Evolutionary conservation across 1,139 yeast species (phyloP), one percentile per base, ranked within the genome.

Genomic region (Hemisphaericaspora subhashii): DNA sequence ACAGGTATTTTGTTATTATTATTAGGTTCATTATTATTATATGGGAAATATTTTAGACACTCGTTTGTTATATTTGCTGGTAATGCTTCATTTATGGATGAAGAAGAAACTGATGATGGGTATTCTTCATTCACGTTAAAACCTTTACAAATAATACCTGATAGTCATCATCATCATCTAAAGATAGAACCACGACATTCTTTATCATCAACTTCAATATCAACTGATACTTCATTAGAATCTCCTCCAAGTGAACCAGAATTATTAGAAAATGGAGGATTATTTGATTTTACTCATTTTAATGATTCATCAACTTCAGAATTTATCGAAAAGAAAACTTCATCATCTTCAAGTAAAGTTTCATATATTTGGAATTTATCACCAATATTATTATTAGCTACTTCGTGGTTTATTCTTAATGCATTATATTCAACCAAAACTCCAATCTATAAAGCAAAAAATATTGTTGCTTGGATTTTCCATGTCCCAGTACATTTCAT

Each of bases 401-500:
- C 47, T 7, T 55, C 67, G 21, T 74, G 78, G 78, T 41, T 67
- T 9, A 17, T 66, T 0, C 55, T 74, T 23, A 77, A 77, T 50
- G 7, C 68, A 1, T 67, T 57, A 26, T 68, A 71, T 45, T 48
- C 53, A 26, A 58, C 70, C 37, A 62, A 70, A n/a, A 52, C 54
- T 25, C 60, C 66, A n/a, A 43, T 58, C 18, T 46, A 46, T 42
- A 52, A 57, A 14, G 45, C 50, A 24, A 72, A 74, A 47, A 86
- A 81, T 53, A 48, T 79, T 16, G 42, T 69, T 21, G 82, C 86
- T 1, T 78, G 85, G 82, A 55, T 70, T 32, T 76, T 78, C 30
- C 81, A 81, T 51, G 84, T 81, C 8, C 54, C 81, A 16, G 68
- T 77, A 26, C 87, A 82, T 54, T 65, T 81, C 34, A 64, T 74